Evolutionary conservation across 2,329 filamentous ascomycete species (phyloP).

Genomic region (Colletotrichum liriopes): DNA sequence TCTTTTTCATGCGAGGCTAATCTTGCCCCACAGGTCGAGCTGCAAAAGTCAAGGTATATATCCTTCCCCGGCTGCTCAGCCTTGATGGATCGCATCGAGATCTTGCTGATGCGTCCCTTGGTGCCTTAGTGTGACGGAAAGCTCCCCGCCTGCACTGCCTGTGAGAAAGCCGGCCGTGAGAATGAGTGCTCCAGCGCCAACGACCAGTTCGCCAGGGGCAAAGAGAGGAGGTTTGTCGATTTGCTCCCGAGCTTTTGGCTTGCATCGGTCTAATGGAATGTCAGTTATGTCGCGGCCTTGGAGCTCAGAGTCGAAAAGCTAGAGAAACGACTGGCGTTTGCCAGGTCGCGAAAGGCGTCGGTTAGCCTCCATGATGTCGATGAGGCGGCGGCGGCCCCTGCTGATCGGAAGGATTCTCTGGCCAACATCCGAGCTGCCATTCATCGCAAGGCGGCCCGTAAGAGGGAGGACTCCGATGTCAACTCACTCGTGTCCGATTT

Average conservation of each 20-base stretch:
- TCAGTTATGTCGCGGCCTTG: constrained; percentile 94
- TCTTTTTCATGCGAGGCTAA: constrained; percentile 40
- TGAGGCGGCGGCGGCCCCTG: constrained; percentile 48
- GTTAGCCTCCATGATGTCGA: constrained; percentile 77
- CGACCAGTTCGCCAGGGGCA: constrained; percentile 95
- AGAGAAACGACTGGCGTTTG: constrained; percentile 82
- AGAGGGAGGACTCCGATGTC: constrained; percentile 85
- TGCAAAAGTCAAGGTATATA: constrained; percentile 88
- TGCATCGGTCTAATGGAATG: constrained; percentile 27
- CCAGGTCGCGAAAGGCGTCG: constrained; percentile 79
- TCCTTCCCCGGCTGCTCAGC: not conserved
- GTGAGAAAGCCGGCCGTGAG: constrained; percentile 90
- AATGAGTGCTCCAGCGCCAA: constrained; percentile 94
- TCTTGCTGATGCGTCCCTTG: constrained; percentile 29
- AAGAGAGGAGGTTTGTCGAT: constrained; percentile 83
- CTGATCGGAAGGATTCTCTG: constrained; percentile 73
- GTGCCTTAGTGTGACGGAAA: constrained; percentile 87
- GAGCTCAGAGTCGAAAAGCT: constrained; percentile 92
- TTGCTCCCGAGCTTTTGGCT: constrained; percentile 31
- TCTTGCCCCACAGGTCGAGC: constrained; percentile 71
- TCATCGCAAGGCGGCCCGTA: constrained; percentile 75
- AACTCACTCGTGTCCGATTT: constrained; percentile 95
- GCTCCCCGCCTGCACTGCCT: constrained; percentile 93
- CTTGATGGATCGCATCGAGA: not conserved
- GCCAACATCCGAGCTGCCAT: constrained; percentile 75